Base-by-base conservation (phyloP, 1,284 basidiomycete genomes). In the Vanrija humicola region DNA sequence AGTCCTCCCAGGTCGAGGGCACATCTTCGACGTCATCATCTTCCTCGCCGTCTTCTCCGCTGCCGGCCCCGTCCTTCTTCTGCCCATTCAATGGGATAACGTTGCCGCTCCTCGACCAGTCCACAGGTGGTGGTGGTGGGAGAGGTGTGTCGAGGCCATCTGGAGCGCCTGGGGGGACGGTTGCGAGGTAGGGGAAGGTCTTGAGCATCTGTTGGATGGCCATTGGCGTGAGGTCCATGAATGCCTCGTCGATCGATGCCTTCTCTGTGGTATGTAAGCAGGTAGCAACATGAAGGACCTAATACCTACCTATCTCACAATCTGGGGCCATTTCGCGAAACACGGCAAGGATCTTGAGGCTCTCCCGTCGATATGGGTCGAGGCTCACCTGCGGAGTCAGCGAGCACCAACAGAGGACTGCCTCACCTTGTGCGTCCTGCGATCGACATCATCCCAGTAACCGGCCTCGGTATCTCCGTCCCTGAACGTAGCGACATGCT, bases 291-390 rank as follows among this genome's bases (percentile, higher is more conserved):
- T 23, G 1, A 4, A 14, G 6, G 23, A 16, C 15, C 8, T 6
- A 7, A 7, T 28, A 55, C 81, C 64, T 58, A 86, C 86, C 86
- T 52, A 88, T 81, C 71, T 89, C 86, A 5, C 80, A 84, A 12
- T 68, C 63, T 1, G 89, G 86, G 34, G 92, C 79, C 52, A 83
- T 81, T 55, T 90, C 86, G 66, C 88, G 88, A 73, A 97, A 94
- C 64, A 90, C 79, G 9, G 82, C 82, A n/a, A 94, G 82, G 60
- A 98, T 89, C 77, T 94, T 97, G 59, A 83, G 80, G 64, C 88
- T 91, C 77, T 98, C 95, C 50, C 89, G 82, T 16, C 95, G 81
- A 74, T 98, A 98, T 56, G 90, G 85, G 73, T 99, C 96, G 46
- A 99, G 81, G 18, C 92, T 96, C 43, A 98, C 90, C 89, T 91